Evolutionary conservation across 352 stramenopile species (phyloP), one percentile per base, ranked within the genome.

Genomic region (Pythium sp.): DNA sequence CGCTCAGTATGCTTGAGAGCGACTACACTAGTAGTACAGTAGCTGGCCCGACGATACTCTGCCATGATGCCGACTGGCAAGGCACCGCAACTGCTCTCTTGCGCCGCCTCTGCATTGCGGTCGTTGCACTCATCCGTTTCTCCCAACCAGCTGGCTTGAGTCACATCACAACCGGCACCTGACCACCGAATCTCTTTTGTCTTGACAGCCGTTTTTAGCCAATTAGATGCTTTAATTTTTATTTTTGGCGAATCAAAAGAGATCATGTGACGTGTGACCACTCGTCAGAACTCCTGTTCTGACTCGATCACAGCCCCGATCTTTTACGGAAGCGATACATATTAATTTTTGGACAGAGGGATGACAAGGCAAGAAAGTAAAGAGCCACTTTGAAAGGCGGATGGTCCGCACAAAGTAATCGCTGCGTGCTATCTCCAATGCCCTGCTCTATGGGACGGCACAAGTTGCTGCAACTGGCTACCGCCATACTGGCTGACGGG

Each of bases 181-280:
- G 6, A 30, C 32, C 30, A 61, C 56, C 20, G 56, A 61, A 61
- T 61, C 56, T 61, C 56, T 61, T 41, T 60, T 56, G 9, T 18
- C 8, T 20, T 18, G 22, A 30, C 12, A 12, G 22, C 12, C 15
- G 5, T 14, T 58, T 60, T 60, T 20, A 60, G 28, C 54, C 54
- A 60, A 60, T 60, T 2, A 43, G 14, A 26, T 14, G 7, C 2
- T 0, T 2, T 8, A 22, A 2, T 3, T 11, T 6, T 36, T 5
- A 30, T 8, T 60, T 60, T 60, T 28, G 14, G 7, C 54, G 54
- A 60, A 60, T 60, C 7, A 41, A n/a, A 60, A 1, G 18, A 14
- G 28, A 60, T 2, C 14, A 43, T 60, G 54, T 60, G 28, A 60
- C 30, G 56, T 61, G 56, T 61, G 56, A 61, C 24, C 5, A 24